Evolutionary conservation across 2,329 filamentous ascomycete species (phyloP), one percentile per base, ranked within the genome.

Genomic region (Fusarium algeriense): DNA sequence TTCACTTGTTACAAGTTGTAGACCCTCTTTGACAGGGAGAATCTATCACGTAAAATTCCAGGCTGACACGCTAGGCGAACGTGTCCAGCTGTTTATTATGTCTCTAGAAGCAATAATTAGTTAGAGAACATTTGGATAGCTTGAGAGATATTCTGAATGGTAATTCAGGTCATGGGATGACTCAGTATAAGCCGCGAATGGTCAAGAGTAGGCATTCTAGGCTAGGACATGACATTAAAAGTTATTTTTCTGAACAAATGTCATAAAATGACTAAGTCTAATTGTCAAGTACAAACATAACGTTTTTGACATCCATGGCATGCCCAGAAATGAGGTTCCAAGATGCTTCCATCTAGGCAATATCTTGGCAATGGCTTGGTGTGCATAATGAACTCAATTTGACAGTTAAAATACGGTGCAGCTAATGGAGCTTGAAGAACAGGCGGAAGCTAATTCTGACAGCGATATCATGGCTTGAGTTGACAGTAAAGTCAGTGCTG

Each of bases 301-400:
- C 17, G 17, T 26, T 41, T 20, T 67, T 43, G 45, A 30, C 17
- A 19, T 20, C 34, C 35, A 37, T 46, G 64, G 64, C 26, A 68
- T 67, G 64, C 26, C 34, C 26, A 41, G 38, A 68, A 54, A 67
- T 67, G 55, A 63, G 37, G 63, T 56, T 48, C 26, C 26, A 62
- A 46, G 52, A 62, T 41, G 20, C 23, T n/a, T 34, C 23, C 38
- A 45, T 38, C 35, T 32, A 30, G 43, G 60, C 30, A 35, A 64
- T 48, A 63, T 40, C 60, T 64, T 66, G 53, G 61, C 55, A 50
- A 54, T 19, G 40, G 20, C 32, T 62, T 45, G 55, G 48, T 49
- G 38, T 48, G 54, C 38, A 46, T 38, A 26, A 41, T 32, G 44
- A 20, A 40, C 34, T 30, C 38, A 26, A 57, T n/a, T 19, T 35